Evolutionary conservation across 2,329 filamentous ascomycete genomes (phyloP), one percentile per base, ranked within the genome.

Genomic region (Fusarium aywerte): DNA sequence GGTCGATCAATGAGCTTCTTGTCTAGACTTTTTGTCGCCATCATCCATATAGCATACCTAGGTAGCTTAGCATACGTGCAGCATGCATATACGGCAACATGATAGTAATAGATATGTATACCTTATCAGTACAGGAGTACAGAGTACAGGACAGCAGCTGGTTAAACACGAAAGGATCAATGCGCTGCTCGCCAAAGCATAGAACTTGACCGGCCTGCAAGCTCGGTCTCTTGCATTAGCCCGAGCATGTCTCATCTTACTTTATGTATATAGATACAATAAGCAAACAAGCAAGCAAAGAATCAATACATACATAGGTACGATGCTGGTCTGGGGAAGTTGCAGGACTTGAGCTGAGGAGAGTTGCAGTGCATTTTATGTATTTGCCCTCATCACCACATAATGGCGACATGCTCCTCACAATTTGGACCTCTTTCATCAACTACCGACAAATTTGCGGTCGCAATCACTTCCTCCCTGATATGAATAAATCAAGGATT

Each of bases 71-170:
- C 58, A 39, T 51, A n/a, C 31, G 32, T 51, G 39, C 53, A 47
- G 53, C 57, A 62, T 62, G 47, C 40, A 62, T 56, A 62, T 43
- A 62, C 58, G 48, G 57, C 44, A 62, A n/a, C n/a, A n/a, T n/a
- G 47, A 58, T 58, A 58, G 32, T 36, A 45, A 60, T 44, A 43
- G 21, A 43, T 61, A 61, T 21, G 23, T 47, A 47, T 25, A 62
- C 58, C 57, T 62, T 62, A 62, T 38, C 48, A 56, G 48, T 29
- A 29, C 32, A 61, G 29, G 40, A 27, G 29, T 36, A 38, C 27
- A 33, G 15, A n/a, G n/a, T 42, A n/a, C 31, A 48, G 16, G 36
- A 20, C 36, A 35, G 58, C 27, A 50, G 27, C 36, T 39, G 20
- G 38, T 38, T 59, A 55, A 62, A 62, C 40, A 64, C 33, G 23